phyloP scores from a whole-genome alignment of 768 basidiomycete species.

The Amanita rimosa region DNA sequence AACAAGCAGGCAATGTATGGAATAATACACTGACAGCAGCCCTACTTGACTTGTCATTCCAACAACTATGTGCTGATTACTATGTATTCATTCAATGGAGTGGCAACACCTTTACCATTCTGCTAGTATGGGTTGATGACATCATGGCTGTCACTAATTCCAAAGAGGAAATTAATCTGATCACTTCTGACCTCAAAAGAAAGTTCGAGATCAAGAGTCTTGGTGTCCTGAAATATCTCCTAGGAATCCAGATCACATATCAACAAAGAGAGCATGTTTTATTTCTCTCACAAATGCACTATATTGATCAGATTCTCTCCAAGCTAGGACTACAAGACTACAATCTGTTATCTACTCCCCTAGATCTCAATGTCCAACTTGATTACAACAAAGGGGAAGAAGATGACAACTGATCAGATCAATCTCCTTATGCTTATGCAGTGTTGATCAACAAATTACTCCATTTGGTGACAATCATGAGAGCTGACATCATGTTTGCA shows the following conservation, averaged over 20 bases:
- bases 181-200: constrained; percentile 10
- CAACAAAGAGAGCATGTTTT: no score
- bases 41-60: constrained; percentile 7
- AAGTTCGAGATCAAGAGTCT: constrained; percentile 11
- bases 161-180: constrained; percentile 9
- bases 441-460: constrained; percentile 22
- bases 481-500: constrained; percentile 28
- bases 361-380: no score
- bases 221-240: constrained; percentile 16
- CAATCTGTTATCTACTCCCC: no score
- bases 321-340: no score
- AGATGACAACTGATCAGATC: neutral
- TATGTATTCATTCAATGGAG: constrained; percentile 12
- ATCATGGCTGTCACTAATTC: constrained; percentile 15
- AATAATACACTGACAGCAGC: constrained; percentile 9
- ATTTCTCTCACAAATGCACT: no score
- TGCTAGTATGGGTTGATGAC: constrained; percentile 23
- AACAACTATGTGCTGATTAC: constrained; percentile 10
- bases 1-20: constrained; percentile 12
- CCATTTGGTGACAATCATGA: constrained; percentile 20
- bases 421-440: constrained; percentile 11
- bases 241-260: constrained; percentile 19
- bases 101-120: constrained; percentile 8
- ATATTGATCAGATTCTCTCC: no score
- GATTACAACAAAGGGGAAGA: no score